Conservation (phyloP, 306 rosid genomes). For the Lathyrus aphaca region DNA sequence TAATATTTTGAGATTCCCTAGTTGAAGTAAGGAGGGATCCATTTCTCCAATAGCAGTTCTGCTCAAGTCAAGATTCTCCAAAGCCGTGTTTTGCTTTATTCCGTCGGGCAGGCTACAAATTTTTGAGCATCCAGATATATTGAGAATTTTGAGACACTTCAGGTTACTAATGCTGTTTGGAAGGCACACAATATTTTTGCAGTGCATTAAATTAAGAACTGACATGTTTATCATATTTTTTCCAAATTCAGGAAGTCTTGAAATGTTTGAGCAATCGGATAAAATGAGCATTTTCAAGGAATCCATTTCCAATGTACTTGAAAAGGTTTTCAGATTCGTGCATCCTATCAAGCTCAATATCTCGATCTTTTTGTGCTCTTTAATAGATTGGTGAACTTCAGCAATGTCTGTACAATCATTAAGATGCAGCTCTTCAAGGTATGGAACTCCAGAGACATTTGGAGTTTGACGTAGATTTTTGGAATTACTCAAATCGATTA, state of each 20-base stretch:
- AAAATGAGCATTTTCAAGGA: conserved; percentile 32
- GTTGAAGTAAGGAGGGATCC: conserved; percentile 1
- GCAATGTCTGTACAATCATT: conserved; percentile 28
- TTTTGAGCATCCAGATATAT: conserved; percentile 14
- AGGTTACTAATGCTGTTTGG: conserved; percentile 31
- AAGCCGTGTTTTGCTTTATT: not conserved
- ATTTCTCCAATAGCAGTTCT: conserved; percentile 14
- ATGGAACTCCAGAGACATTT: conserved; percentile 3
- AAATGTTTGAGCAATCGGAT: conserved; percentile 25
- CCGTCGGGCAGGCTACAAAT: not conserved
- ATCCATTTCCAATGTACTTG: conserved; percentile 24
- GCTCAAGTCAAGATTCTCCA: conserved; percentile 14
- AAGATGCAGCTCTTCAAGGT: conserved; percentile 33
- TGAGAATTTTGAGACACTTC: conserved; percentile 25
- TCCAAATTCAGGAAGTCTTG: conserved; percentile 33
- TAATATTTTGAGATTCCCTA: conserved; percentile 11
- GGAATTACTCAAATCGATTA: conserved; percentile 36
- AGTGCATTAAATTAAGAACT: conserved; percentile 8
- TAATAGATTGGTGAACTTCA: conserved; percentile 27
- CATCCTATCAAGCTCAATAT: conserved; percentile 34
- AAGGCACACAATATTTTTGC: conserved; percentile 17
- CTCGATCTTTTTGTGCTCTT: conserved; percentile 21
- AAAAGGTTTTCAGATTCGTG: not conserved
- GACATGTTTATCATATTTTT: conserved; percentile 15
- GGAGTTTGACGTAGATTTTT: conserved; percentile 18